Conservation (phyloP, 345 rosid species). For the Pugionium cornutum region DNA sequence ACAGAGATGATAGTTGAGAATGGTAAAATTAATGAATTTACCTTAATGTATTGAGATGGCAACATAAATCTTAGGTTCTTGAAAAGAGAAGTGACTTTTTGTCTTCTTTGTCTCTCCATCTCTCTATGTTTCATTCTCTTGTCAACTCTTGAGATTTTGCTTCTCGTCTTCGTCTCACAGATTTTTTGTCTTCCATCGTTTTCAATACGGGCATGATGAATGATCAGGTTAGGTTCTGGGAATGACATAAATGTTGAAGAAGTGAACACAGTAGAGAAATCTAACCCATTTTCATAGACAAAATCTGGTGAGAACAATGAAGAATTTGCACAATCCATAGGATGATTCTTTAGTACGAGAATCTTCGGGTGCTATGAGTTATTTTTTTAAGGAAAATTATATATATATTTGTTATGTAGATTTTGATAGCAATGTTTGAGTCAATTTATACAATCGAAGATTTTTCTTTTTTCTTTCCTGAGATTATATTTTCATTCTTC, state of each 20-base stretch:
- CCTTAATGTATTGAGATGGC: conserved; percentile 32
- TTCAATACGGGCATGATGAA: not conserved
- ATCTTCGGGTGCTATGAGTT: conserved; percentile 3
- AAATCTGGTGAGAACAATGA: conserved; percentile 16
- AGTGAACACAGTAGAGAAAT: conserved; percentile 24
- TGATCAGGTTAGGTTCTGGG: conserved; percentile 26
- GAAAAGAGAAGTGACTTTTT: conserved; percentile 29
- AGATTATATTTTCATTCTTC: not conserved
- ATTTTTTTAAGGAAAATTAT: not conserved
- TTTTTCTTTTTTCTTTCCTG: not conserved
- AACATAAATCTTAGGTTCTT: conserved; percentile 22
- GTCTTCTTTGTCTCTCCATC: conserved; percentile 35
- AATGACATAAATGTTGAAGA: conserved; percentile 28
- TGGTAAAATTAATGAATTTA: not conserved
- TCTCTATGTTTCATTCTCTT: conserved; percentile 35
- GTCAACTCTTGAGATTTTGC: not conserved
- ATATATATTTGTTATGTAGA: not conserved
- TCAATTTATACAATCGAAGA: conserved; percentile 21
- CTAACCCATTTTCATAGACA: conserved; percentile 17
- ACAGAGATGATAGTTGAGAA: not conserved
- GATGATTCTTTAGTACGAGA: not conserved
- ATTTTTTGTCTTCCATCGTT: conserved; percentile 2
- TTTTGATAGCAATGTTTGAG: conserved; percentile 1
- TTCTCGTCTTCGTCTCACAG: not conserved
- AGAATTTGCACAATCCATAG: conserved; percentile 27